Evolutionary conservation across 768 basidiomycete genomes (phyloP), one percentile per base, ranked within the genome.

Genomic region (Rickenella mellea): DNA sequence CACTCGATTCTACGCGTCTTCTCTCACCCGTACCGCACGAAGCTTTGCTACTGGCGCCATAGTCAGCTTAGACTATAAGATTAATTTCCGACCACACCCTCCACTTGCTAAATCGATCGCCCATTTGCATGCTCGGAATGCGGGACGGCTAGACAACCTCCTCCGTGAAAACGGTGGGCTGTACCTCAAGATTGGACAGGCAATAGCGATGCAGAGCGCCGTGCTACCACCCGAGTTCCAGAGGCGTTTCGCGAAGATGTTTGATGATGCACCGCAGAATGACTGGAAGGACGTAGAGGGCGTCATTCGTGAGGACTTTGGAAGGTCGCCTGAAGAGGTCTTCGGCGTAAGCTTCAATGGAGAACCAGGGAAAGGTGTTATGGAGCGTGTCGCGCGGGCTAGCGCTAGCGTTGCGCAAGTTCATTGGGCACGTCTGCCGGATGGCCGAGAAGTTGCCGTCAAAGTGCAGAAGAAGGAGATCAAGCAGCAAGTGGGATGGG

Each of bases 321-420:
- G 70, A 2, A 73, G 74, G 1, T 82, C 79, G 0, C 81, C 84
- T 1, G 73, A 70, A 20, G 86, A 84, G 14, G 62, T 91, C 2
- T 94, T 94, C 51, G n/a, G n/a, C n/a, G n/a, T n/a, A n/a, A n/a
- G n/a, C n/a, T n/a, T n/a, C n/a, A n/a, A n/a, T n/a, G n/a, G n/a
- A n/a, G n/a, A n/a, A n/a, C n/a, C n/a, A n/a, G n/a, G n/a, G n/a
- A n/a, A n/a, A n/a, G 79, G 78, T 27, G 63, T 72, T 9, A 94
- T 96, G 46, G 83, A 90, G 42, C 70, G 79, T 47, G 55, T 71
- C 2, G 81, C 92, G 0, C 65, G 87, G 1, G 92, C 92, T 0
- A 88, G 84, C 47, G 93, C 93, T 2, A 87, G 85, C 51, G 83
- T 97, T 44, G 92, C 92, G 0, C 93, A 96, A 56, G 93, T 96